A percentile compares a stretch with the other conserved stretches of the same genome.
These are phyloP conservation scores for Solanum tarapatanum DNA, from an alignment of 257 asterid species.

Conservation along the genomic window DNA sequence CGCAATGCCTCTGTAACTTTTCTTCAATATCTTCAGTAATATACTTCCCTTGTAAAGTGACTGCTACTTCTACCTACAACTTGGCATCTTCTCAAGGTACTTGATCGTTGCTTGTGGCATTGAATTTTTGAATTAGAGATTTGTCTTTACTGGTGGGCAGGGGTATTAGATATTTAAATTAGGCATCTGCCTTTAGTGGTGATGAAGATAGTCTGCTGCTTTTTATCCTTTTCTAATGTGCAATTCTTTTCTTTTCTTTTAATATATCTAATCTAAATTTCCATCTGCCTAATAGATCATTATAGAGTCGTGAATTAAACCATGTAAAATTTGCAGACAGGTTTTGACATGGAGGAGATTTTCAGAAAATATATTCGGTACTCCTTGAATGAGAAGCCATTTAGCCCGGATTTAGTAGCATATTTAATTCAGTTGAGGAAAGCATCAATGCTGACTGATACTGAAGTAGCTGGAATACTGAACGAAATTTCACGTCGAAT, in stretches of 20 bases:
- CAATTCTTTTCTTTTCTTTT: not conserved
- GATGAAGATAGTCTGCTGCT: not conserved
- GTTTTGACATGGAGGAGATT: conserved; percentile 70
- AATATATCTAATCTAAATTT: not conserved
- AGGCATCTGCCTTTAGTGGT: not conserved
- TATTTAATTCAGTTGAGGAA: conserved; percentile 76
- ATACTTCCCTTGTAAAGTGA: not conserved
- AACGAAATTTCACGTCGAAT: conserved; percentile 81
- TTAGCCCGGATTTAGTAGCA: conserved; percentile 61
- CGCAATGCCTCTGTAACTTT: not conserved
- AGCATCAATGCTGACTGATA: conserved; percentile 60
- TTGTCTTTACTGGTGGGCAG: not conserved
- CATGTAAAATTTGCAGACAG: conserved; percentile 55
- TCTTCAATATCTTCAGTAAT: not conserved
- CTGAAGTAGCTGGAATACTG: conserved; percentile 66
- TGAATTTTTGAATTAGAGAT: not conserved
- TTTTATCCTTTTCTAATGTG: not conserved
- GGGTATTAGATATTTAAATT: not conserved
- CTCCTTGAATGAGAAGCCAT: conserved; percentile 86
- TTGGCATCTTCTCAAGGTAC: not conserved
- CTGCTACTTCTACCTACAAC: not conserved
- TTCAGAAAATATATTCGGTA: conserved; percentile 85
- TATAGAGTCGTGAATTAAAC: not conserved
- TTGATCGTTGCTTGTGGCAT: not conserved
- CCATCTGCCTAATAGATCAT: not conserved